Percentiles rank a stretch among this genome's conserved stretches.
Conservation (phyloP, 2,329 filamentous ascomycete genomes). For the Plectosphaerella sp. region DNA sequence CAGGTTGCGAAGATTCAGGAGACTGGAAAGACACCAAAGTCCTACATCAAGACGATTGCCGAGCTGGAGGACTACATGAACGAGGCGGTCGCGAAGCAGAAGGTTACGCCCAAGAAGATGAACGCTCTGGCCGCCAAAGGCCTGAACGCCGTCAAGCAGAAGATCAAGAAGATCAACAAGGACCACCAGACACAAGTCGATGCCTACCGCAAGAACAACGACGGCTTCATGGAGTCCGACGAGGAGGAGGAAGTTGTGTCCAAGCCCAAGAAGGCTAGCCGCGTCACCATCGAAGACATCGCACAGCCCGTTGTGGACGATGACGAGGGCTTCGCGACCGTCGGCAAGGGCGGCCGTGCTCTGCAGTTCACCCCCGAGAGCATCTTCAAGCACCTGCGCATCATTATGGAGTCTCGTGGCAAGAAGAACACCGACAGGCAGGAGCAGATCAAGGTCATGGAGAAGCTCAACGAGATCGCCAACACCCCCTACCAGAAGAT, state of each 20-base stretch:
- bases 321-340: conserved; percentile 83
- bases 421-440: conserved; percentile 97
- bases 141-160: conserved; percentile 95
- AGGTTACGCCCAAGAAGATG: conserved; percentile 97
- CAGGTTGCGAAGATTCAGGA: conserved; percentile 76
- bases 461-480: conserved; percentile 88
- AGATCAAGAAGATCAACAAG: conserved; percentile 98
- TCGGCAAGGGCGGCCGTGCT: conserved; percentile 84
- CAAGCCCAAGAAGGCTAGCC: conserved; percentile 46
- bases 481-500: conserved; percentile 90
- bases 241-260: conserved; percentile 64
- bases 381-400: conserved; percentile 93
- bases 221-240: conserved; percentile 81
- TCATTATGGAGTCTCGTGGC: conserved; percentile 91
- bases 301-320: conserved; percentile 48
- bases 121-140: conserved; percentile 92
- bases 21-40: conserved; percentile 76
- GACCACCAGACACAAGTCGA: conserved; percentile 87
- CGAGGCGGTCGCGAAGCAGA: conserved; percentile 91
- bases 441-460: conserved; percentile 97
- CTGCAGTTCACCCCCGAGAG: conserved; percentile 93
- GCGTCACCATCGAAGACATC: conserved; percentile 42
- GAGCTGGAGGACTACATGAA: conserved; percentile 94
- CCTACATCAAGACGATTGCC: conserved; percentile 87
- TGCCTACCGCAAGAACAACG: conserved; percentile 79